Percentiles rank a stretch among this genome's conserved stretches.
Conservation (phyloP, 352 stramenopile genomes). For the Globisporangium cederbergense region DNA sequence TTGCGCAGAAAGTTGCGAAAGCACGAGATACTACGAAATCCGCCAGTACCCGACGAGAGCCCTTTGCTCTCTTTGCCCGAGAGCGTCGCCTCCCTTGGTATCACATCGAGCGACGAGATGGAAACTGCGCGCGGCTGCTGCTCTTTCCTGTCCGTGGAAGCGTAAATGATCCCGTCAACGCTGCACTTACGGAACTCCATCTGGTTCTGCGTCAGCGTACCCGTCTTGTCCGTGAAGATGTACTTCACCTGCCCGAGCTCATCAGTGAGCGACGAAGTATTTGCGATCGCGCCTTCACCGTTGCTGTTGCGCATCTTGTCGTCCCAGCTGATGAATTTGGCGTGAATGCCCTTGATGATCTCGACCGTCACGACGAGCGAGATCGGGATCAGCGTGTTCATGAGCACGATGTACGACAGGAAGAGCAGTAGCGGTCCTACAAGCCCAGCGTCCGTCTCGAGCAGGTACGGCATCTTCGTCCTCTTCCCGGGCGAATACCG, state of each 20-base stretch:
- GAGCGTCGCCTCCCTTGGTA: constrained; percentile 11
- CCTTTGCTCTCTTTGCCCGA: constrained; percentile 7
- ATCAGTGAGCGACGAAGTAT: constrained; percentile 90
- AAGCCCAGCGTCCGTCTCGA: constrained; percentile 6
- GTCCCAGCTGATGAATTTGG: constrained; percentile 81
- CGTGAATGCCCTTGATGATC: constrained; percentile 71
- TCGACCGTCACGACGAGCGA: constrained; percentile 90
- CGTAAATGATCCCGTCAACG: constrained; percentile 87
- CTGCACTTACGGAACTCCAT: constrained; percentile 96
- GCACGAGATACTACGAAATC: constrained; percentile 20
- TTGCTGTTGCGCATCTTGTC: constrained; percentile 45
- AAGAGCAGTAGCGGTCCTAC: constrained; percentile 61
- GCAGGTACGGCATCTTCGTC: constrained; percentile 8
- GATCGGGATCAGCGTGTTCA: constrained; percentile 93
- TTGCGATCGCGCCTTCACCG: constrained; percentile 70
- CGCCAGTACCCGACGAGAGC: neutral
- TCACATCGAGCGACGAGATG: constrained; percentile 32
- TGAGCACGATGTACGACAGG: constrained; percentile 88
- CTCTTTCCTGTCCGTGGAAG: constrained; percentile 30
- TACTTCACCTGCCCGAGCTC: constrained; percentile 91
- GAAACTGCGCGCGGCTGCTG: constrained; percentile 27
- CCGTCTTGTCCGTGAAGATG: constrained; percentile 94
- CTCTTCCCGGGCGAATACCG: constrained; percentile 11
- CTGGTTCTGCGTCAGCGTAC: constrained; percentile 92
- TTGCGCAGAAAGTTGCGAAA: constrained; percentile 53